Evolutionary conservation across 176 grass and related monocot species (phyloP), one percentile per base, ranked within the genome.

Genomic region (Paspalum notatum): DNA sequence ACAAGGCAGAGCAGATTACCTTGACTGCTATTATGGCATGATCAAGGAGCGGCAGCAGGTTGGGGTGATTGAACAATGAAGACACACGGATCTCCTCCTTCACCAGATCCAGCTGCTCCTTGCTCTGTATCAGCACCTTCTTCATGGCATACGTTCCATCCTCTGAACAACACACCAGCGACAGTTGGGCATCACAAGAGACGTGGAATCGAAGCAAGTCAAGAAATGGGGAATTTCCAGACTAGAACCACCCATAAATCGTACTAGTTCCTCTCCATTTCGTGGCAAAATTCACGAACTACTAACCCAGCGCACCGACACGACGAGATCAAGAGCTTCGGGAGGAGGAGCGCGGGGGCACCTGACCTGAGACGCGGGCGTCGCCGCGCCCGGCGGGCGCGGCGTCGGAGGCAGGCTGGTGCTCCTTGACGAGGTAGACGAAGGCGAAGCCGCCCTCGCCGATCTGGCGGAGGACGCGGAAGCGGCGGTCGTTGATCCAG

Each of bases 381-480:
- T 79, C 81, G 75, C 89, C 84, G 66, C 84, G 75, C 64, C 68
- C 77, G 32, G 62, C 64, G 68, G 24, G 26, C 24, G 83, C 72
- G n/a, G 62, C 57, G 21, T 37, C 85, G 46, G 82, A 83, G 59
- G 83, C 79, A 62, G 84, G 75, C 13, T 76, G 82, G 55, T 90
- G 83, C 76, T 95, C 92, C 76, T 85, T 95, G 78, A 95, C 88
- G 84, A 99, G 92, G 79, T 91, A 95, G 85, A 95, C 92, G 83
- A 89, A 99, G 83, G 96, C 88, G 75, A 95, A 99, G 43, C 96
- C 96, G 22, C 96, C 96, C 85, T 98, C 95, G 32, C 95, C 95
- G 84, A 98, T 83, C 86, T 98, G 90, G 74, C 88, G 85, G 55
- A 99, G 80, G 66, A 99, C 77, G 68, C 92, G 88, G 76, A 99